phyloP scores from a whole-genome alignment of 352 stramenopile genomes.

The Globisporangium nunn region DNA sequence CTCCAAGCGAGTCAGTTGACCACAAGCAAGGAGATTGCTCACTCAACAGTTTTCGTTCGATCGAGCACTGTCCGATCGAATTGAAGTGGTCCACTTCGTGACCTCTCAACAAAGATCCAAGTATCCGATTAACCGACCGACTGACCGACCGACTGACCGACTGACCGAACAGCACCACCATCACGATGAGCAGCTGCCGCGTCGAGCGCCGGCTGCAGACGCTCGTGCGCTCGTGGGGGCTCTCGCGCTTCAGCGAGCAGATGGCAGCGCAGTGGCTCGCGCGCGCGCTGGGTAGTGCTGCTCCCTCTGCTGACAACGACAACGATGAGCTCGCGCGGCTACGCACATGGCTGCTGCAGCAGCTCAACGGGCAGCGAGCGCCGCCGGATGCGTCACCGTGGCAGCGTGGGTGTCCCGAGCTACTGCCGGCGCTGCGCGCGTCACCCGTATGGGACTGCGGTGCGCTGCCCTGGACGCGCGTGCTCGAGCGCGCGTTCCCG shows the following conservation, averaged over 20 bases:
- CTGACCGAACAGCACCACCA: too few relatives aligned
- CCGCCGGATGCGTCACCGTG: conserved; percentile 27
- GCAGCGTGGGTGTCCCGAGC: conserved; percentile 60
- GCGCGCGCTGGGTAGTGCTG: conserved; percentile 16
- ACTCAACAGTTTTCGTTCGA: too few relatives aligned
- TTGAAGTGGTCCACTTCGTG: too few relatives aligned
- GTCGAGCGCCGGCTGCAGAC: conserved; percentile 32
- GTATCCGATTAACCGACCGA: too few relatives aligned
- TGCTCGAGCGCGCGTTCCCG: conserved; percentile 40
- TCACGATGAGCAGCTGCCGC: neutral
- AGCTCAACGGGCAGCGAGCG: conserved; percentile 46
- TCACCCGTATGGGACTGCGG: conserved; percentile 42
- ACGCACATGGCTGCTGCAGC: conserved; percentile 58
- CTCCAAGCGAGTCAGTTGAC: too few relatives aligned
- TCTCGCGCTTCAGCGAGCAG: conserved; percentile 61
- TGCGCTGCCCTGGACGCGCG: conserved; percentile 36
- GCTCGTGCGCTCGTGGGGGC: conserved; percentile 46
- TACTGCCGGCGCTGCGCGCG: conserved; percentile 42
- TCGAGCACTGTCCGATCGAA: too few relatives aligned
- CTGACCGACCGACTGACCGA: too few relatives aligned
- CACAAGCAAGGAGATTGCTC: too few relatives aligned
- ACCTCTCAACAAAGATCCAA: too few relatives aligned
- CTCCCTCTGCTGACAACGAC: neutral
- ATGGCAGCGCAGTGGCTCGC: conserved; percentile 58
- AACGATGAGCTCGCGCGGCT: conserved; percentile 29